Conservation (phyloP, 83 land plant genomes). For the Picea abies region DNA sequence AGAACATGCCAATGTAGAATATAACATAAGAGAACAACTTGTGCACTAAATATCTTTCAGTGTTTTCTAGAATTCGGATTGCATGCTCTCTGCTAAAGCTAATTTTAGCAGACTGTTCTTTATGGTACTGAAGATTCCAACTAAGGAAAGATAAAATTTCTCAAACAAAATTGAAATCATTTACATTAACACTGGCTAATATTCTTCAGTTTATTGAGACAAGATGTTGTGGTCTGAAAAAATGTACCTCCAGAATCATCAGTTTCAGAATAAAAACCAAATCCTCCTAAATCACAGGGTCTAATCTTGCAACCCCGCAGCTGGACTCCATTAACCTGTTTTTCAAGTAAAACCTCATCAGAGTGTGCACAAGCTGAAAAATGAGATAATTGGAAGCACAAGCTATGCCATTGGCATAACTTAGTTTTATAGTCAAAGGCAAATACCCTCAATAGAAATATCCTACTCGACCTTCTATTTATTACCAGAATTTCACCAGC, state of each 20-base stretch:
- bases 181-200: neutral
- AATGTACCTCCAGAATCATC: slow-evolving; percentile 26
- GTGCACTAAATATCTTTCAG: neutral
- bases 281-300: slow-evolving; percentile 47
- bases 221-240: neutral
- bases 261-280: slow-evolving; percentile 45
- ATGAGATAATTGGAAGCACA: too few species aligned
- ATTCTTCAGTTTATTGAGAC: neutral
- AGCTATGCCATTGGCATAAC: too few species aligned
- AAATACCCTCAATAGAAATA: too few species aligned
- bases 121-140: too few species aligned
- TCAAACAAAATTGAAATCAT: neutral
- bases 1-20: slow-evolving; percentile 3
- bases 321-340: slow-evolving; percentile 37
- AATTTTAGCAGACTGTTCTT: neutral
- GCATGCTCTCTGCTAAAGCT: neutral
- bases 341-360: too few species aligned
- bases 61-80: neutral
- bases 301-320: slow-evolving; percentile 62
- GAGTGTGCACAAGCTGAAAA: too few species aligned
- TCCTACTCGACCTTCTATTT: too few species aligned
- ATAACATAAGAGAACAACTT: neutral
- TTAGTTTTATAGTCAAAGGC: too few species aligned
- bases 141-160: neutral
- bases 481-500: too few species aligned